A percentile compares a stretch with the other conserved stretches of the same genome.
Evolutionary conservation across 345 rosid genomes (phyloP).

Genomic region (Ceriops tagal): DNA sequence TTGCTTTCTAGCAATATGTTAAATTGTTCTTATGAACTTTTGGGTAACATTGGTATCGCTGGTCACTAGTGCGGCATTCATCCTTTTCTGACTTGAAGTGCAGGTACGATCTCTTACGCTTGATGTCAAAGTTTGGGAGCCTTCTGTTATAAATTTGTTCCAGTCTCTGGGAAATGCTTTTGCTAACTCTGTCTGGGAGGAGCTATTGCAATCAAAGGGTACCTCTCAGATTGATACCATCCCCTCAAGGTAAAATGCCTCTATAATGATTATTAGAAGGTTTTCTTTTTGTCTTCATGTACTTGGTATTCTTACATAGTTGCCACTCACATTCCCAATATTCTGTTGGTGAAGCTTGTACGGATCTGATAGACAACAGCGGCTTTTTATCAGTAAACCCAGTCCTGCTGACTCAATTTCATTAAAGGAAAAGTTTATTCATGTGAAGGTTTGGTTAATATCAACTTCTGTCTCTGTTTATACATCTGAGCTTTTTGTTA

Average conservation of each 20-base stretch:
- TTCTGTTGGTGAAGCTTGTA: conserved; percentile 40
- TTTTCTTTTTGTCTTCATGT: conserved; percentile 10
- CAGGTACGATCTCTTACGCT: conserved; percentile 99
- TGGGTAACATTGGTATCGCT: conserved; percentile 4
- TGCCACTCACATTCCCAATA: conserved; percentile 27
- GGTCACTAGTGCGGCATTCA: conserved; percentile 6
- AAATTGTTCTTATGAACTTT: conserved; percentile 1
- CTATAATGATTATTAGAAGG: conserved; percentile 8
- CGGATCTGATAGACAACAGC: conserved; percentile 60
- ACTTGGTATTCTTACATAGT: conserved; percentile 3
- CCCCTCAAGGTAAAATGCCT: conserved; percentile 49
- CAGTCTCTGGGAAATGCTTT: conserved; percentile 90
- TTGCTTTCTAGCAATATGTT: background rate
- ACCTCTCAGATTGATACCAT: conserved; percentile 60
- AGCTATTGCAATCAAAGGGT: conserved; percentile 77
- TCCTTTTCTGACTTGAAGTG: conserved; percentile 20
- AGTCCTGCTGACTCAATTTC: conserved; percentile 68
- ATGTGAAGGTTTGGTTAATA: conserved; percentile 66
- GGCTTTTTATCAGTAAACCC: conserved; percentile 60
- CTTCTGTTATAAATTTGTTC: conserved; percentile 90
- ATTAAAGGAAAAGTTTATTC: conserved; percentile 94
- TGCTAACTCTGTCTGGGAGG: conserved; percentile 98
- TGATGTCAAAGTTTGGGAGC: conserved; percentile 98
- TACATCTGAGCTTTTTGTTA: conserved; percentile 5
- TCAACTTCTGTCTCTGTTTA: conserved; percentile 16